phyloP scores from a whole-genome alignment of 139 green algal genomes.

The Coelastrella sp. region DNA sequence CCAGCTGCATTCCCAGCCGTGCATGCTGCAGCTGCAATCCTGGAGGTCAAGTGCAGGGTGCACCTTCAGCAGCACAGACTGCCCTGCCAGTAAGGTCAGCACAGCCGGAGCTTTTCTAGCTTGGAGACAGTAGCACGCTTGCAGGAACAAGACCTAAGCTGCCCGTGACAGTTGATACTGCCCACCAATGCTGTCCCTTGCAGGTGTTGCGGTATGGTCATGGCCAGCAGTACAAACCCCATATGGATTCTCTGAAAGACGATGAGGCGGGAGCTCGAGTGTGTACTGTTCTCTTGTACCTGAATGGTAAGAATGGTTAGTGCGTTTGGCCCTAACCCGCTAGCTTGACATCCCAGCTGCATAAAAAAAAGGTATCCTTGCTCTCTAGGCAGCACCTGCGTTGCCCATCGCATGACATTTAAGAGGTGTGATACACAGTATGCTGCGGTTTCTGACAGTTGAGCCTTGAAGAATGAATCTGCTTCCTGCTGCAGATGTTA shows the following conservation, averaged over 20 bases:
- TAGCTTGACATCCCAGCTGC: no score
- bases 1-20: no score
- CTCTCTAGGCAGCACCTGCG: no score
- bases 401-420: no score
- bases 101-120: background rate
- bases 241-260: constrained; percentile 79
- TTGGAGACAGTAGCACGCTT: background rate
- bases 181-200: no score
- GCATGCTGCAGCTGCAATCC: no score
- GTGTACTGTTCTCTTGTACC: constrained; percentile 87
- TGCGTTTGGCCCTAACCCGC: no score
- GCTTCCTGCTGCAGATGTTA: constrained; percentile 57
- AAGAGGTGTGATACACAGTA: background rate
- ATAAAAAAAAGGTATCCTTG: no score
- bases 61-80: no score
- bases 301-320: constrained; percentile 54
- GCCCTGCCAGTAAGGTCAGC: background rate
- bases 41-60: no score
- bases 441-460: background rate
- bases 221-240: constrained; percentile 89
- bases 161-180: background rate
- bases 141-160: background rate
- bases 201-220: constrained; percentile 79
- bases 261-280: constrained; percentile 49
- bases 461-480: no score